Evolutionary conservation across 1,284 basidiomycete genomes (phyloP).

Genomic region (Ceratobasidium sp.): DNA sequence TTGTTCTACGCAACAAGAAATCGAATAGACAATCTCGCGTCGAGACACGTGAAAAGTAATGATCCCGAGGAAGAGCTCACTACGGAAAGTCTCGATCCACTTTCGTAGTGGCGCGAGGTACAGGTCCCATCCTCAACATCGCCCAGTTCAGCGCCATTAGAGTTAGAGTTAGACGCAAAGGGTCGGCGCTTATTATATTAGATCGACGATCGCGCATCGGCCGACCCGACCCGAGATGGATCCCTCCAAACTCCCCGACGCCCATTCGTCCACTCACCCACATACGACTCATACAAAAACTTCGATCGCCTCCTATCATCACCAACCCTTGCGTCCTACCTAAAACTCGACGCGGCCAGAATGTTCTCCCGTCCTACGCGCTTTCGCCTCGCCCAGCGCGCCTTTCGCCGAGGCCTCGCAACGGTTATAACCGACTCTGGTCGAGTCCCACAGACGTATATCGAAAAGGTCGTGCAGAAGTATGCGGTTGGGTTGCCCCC

Average conservation of each 20-base stretch:
- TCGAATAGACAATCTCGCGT: too few species aligned
- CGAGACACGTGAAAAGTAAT: too few species aligned
- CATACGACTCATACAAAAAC: not conserved
- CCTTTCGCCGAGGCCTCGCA: constrained; percentile 30
- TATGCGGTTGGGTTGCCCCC: constrained; percentile 90
- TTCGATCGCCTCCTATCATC: not conserved
- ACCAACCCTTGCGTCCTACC: too few species aligned
- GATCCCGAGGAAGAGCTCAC: too few species aligned
- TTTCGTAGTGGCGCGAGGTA: too few species aligned
- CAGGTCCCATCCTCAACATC: too few species aligned
- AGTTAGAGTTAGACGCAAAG: too few species aligned
- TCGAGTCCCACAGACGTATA: constrained; percentile 83
- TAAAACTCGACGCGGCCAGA: not conserved
- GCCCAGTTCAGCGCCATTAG: too few species aligned
- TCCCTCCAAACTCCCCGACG: not conserved
- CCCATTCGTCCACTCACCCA: constrained; percentile 12
- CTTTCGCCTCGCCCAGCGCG: constrained; percentile 22
- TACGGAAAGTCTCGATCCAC: too few species aligned
- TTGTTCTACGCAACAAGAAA: too few species aligned
- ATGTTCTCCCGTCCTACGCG: constrained; percentile 30
- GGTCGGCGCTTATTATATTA: too few species aligned
- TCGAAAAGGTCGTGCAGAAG: constrained; percentile 98
- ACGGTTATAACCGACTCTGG: constrained; percentile 34
- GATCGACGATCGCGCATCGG: not conserved
- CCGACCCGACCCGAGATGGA: constrained; percentile 21